phyloP scores from a whole-genome alignment of 257 asterid species.

The Forsythia suspensa region DNA sequence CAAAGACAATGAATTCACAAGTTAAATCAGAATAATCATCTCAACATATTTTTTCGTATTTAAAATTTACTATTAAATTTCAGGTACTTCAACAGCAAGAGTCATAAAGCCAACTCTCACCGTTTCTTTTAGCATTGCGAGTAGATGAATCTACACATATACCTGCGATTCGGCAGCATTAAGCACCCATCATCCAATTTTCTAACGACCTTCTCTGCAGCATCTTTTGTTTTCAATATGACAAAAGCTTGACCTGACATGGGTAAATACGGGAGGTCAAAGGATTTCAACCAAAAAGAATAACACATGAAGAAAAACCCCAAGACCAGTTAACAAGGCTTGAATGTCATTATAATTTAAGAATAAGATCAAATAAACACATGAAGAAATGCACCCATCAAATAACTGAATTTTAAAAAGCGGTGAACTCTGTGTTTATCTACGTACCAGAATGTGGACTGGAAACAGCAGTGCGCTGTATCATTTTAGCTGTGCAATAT shows the following conservation, averaged over 20 bases:
- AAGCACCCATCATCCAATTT: slow-evolving; percentile 62
- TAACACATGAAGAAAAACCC: not conserved
- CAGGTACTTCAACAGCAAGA: not conserved
- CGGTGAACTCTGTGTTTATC: slow-evolving; percentile 3
- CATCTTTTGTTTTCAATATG: slow-evolving; percentile 59
- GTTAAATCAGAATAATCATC: not conserved
- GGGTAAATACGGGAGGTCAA: not conserved
- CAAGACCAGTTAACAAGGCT: not conserved
- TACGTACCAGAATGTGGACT: slow-evolving; percentile 64
- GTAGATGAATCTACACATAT: slow-evolving; percentile 18
- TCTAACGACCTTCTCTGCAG: slow-evolving; percentile 44
- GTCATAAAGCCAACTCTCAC: not conserved
- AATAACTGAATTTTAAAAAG: slow-evolving; percentile 10
- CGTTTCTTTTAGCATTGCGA: not conserved
- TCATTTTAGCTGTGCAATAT: slow-evolving; percentile 56
- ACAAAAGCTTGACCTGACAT: slow-evolving; percentile 75
- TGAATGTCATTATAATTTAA: not conserved
- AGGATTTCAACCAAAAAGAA: slow-evolving; percentile 16
- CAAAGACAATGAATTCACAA: not conserved
- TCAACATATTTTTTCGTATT: not conserved
- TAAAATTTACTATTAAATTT: not conserved
- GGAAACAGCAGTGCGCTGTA: slow-evolving; percentile 63
- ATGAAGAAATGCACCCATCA: not conserved
- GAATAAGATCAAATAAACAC: not conserved
- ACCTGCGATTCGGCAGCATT: slow-evolving; percentile 71